phyloP scores from a whole-genome alignment of 768 basidiomycete genomes.

The Phaffia australis region DNA sequence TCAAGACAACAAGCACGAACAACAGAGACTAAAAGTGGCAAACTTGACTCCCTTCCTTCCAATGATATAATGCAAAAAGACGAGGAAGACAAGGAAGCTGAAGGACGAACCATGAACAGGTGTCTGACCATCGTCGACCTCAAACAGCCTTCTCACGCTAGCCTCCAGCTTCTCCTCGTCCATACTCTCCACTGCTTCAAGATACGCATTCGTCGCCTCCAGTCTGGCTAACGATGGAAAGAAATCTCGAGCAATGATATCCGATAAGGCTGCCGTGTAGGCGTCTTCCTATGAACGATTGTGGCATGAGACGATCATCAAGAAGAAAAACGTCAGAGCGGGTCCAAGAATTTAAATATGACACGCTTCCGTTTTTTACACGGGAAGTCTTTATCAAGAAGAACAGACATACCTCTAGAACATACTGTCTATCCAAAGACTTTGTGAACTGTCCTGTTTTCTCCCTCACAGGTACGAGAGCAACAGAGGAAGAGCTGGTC shows the following conservation, averaged over 20 bases:
- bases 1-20: too few relatives aligned
- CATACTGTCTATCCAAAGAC: conserved; percentile 12
- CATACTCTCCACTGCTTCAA: conserved; percentile 23
- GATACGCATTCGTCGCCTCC: conserved; percentile 24
- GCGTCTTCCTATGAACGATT: conserved; percentile 58
- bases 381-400: neutral
- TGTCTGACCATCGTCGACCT: conserved; percentile 19
- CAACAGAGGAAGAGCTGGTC: neutral
- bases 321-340: neutral
- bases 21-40: too few relatives aligned
- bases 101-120: conserved; percentile 2
- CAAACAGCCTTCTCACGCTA: conserved; percentile 18
- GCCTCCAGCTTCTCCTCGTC: conserved; percentile 18
- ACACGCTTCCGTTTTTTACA: neutral
- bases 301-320: neutral
- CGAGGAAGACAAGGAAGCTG: neutral
- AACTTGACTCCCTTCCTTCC: too few relatives aligned
- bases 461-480: neutral
- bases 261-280: conserved; percentile 77
- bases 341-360: neutral
- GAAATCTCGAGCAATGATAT: conserved; percentile 94
- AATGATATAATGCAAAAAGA: neutral
- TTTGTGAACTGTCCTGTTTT: neutral
- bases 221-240: conserved; percentile 49
- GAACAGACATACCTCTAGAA: conserved; percentile 8